phyloP scores from a whole-genome alignment of 2,329 filamentous ascomycete species.

The Fusarium sp. region DNA sequence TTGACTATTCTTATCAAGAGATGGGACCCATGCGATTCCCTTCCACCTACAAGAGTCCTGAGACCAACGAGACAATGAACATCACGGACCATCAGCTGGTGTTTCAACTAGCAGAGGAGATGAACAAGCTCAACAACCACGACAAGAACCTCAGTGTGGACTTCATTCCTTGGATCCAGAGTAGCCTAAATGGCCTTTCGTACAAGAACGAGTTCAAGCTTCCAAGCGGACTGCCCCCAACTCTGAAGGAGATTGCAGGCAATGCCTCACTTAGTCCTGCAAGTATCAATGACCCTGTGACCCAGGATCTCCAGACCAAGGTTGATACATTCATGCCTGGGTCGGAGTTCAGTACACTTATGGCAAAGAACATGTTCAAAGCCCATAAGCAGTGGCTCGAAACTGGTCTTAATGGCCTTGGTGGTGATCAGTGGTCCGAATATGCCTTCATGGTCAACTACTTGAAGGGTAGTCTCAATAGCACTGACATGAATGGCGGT shows the following conservation, averaged over 20 bases:
- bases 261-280: not conserved
- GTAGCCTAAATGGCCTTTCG: not conserved
- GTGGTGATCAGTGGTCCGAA: conserved; percentile 1
- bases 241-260: not conserved
- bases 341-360: not conserved
- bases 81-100: conserved; percentile 6
- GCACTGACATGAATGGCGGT: not conserved
- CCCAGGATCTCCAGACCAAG: not conserved
- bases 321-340: not conserved
- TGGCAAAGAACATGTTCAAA: conserved; percentile 17
- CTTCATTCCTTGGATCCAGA: conserved; percentile 8
- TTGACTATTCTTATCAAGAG: conserved; percentile 17
- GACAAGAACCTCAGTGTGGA: conserved; percentile 9
- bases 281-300: rapidly evolving
- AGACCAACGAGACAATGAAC: conserved; percentile 13
- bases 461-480: conserved; percentile 1
- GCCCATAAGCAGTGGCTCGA: conserved; percentile 18
- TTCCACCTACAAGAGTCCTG: not conserved
- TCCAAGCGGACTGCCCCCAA: not conserved
- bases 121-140: conserved; percentile 6
- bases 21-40: conserved; percentile 19
- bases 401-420: not conserved
- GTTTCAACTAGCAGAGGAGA: conserved; percentile 5
- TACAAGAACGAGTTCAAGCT: conserved; percentile 19
- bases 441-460: conserved; percentile 17